Conservation (phyloP, 2,329 filamentous ascomycete genomes). For the Claviceps fusiformis region DNA sequence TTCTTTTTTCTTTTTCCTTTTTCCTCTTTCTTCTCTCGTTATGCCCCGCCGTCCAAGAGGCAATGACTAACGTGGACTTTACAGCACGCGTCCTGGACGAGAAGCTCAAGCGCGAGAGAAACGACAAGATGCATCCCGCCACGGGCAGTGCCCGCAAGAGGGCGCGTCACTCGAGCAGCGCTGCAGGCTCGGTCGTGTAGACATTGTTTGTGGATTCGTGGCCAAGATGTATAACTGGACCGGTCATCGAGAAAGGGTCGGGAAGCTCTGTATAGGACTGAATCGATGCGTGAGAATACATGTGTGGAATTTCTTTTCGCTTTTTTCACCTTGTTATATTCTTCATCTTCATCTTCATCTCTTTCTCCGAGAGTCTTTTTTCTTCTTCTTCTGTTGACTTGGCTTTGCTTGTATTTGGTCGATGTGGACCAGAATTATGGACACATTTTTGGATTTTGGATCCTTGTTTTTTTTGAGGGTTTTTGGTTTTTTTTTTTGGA, state of each 20-base stretch:
- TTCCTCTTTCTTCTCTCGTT: no score
- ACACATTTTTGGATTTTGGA: not conserved
- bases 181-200: not conserved
- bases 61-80: constrained; percentile 7
- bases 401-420: not conserved
- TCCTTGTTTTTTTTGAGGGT: not conserved
- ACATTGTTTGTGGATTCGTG: not conserved
- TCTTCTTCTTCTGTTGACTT: not conserved
- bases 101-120: constrained; percentile 50
- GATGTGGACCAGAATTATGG: not conserved
- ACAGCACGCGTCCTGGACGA: constrained; percentile 50
- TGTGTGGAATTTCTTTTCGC: not conserved
- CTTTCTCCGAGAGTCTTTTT: not conserved
- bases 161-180: constrained; percentile 35
- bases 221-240: no score
- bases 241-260: not conserved
- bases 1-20: not conserved
- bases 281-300: not conserved
- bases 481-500: not conserved
- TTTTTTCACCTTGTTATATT: not conserved
- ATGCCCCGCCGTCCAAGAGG: no score
- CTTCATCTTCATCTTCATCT: no score
- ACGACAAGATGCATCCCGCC: constrained; percentile 42
- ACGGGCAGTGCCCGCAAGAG: constrained; percentile 41
- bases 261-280: not conserved